Percentiles rank a stretch among this genome's conserved stretches.
phyloP scores from a whole-genome alignment of 352 stramenopile species.

The Pythium coloratum region DNA sequence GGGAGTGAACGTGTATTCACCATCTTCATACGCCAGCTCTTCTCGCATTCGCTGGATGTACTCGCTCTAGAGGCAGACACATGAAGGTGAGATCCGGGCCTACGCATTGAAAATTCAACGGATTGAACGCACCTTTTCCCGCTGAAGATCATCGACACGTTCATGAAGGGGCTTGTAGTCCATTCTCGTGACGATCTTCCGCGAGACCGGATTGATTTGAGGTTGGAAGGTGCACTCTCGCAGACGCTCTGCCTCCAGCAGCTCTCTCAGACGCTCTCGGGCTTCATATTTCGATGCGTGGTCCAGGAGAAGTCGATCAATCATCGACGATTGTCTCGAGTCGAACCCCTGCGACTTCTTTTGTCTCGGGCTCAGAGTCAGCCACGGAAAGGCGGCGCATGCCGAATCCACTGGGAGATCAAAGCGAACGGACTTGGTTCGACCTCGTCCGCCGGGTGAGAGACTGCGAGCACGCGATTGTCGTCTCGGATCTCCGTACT shows the following conservation, averaged over 20 bases:
- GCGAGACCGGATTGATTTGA: constrained; percentile 56
- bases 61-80: constrained; percentile 31
- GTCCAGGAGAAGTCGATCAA: constrained; percentile 68
- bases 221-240: constrained; percentile 70
- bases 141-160: constrained; percentile 58
- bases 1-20: constrained; percentile 43
- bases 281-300: constrained; percentile 53
- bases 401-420: neutral
- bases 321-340: constrained; percentile 27
- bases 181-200: constrained; percentile 33
- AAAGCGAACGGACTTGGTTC: constrained; percentile 15
- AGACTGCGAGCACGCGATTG: neutral
- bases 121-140: constrained; percentile 41
- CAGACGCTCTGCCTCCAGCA: constrained; percentile 49
- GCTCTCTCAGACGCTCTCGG: constrained; percentile 48
- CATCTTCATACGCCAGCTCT: constrained; percentile 44
- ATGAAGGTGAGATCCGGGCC: neutral
- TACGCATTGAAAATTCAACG: neutral
- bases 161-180: constrained; percentile 75
- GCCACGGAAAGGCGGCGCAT: constrained; percentile 47
- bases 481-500: neutral
- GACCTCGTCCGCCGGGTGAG: neutral
- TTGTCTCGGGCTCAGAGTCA: constrained; percentile 55
- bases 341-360: neutral
- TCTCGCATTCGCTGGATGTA: constrained; percentile 49